Evolutionary conservation across 2,329 filamentous ascomycete species (phyloP).

Genomic region (Calcarisporium arbuscula): DNA sequence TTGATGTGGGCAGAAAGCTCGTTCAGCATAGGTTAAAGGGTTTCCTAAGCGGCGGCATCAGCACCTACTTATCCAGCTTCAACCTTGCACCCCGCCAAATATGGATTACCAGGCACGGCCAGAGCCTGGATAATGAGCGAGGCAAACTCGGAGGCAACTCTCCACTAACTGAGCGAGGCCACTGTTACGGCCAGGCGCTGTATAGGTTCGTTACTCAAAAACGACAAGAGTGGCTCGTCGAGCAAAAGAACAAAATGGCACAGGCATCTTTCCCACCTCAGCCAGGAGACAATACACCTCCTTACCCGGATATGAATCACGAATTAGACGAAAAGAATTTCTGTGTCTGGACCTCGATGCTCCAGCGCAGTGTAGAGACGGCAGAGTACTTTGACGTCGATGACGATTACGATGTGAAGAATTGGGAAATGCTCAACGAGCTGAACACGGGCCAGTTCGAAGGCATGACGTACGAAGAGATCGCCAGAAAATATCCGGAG

Average conservation of each 20-base stretch:
- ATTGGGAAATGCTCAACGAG: constrained; percentile 97
- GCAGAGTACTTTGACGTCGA: constrained; percentile 84
- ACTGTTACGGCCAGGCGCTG: constrained; percentile 71
- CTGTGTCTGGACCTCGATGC: constrained; percentile 98
- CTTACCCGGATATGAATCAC: constrained; percentile 76
- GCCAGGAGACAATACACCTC: constrained; percentile 86
- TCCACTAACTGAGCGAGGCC: constrained; percentile 71
- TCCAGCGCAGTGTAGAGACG: constrained; percentile 82
- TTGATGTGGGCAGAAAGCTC: constrained; percentile 92
- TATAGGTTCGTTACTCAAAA: constrained; percentile 79
- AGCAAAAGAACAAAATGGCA: constrained; percentile 71
- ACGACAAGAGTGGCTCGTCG: constrained; percentile 72
- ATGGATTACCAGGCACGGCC: constrained; percentile 94
- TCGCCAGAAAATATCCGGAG: constrained; percentile 68
- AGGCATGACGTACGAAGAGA: constrained; percentile 90
- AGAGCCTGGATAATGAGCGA: constrained; percentile 79
- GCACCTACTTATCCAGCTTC: constrained; percentile 94
- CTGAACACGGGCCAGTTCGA: constrained; percentile 90
- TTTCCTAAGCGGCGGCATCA: constrained; percentile 86
- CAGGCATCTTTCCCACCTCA: constrained; percentile 81
- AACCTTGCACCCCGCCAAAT: constrained; percentile 93
- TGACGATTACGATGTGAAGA: constrained; percentile 92
- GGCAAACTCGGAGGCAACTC: constrained; percentile 92
- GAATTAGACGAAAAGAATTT: constrained; percentile 79
- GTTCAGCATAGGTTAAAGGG: constrained; percentile 85